Percentiles rank a stretch among this genome's conserved stretches.
phyloP scores from a whole-genome alignment of 768 basidiomycete species.

The Suillus cothurnatus region DNA sequence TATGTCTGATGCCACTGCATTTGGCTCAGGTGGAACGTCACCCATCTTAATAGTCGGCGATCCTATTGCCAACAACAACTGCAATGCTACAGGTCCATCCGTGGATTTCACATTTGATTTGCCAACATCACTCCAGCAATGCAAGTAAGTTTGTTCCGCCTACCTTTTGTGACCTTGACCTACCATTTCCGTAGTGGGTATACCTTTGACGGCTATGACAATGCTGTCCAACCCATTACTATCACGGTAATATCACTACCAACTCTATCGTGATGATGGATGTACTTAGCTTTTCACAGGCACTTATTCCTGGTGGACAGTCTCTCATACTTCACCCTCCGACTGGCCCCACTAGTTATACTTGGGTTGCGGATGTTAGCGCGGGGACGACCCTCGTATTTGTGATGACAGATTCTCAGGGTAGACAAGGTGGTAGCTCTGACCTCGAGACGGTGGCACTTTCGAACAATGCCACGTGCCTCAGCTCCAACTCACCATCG shows the following conservation, averaged over 20 bases:
- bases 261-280: background rate
- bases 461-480: conserved; percentile 52
- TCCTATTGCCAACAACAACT: conserved; percentile 43
- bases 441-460: conserved; percentile 48
- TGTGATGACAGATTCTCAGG: conserved; percentile 51
- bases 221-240: conserved; percentile 55
- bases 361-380: conserved; percentile 60
- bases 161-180: conserved; percentile 1
- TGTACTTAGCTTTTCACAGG: conserved; percentile 37
- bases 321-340: conserved; percentile 45
- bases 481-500: conserved; percentile 54
- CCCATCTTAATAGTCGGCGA: conserved; percentile 48
- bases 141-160: conserved; percentile 45
- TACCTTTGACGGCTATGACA: conserved; percentile 44
- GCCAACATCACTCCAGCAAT: conserved; percentile 59
- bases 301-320: conserved; percentile 64
- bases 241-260: conserved; percentile 43
- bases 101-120: conserved; percentile 51
- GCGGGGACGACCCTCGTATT: conserved; percentile 63
- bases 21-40: conserved; percentile 64
- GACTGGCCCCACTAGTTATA: conserved; percentile 37
- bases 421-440: conserved; percentile 61
- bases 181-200: conserved; percentile 41
- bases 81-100: conserved; percentile 50
- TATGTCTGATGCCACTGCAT: conserved; percentile 76